Evolutionary conservation across 345 rosid species (phyloP), one percentile per base, ranked within the genome.

Genomic region (Heritiera littoralis): DNA sequence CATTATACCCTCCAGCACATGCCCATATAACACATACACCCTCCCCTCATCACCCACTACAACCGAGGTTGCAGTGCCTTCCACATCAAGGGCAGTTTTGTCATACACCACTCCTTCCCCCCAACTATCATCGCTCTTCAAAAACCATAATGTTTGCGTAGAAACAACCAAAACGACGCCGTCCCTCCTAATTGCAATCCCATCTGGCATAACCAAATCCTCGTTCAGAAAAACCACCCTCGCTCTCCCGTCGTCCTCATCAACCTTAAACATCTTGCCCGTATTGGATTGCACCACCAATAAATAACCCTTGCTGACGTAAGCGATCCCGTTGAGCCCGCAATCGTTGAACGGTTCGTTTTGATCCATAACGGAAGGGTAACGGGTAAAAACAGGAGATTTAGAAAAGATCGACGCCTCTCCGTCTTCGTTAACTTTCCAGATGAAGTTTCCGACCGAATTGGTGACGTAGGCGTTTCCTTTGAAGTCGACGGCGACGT

Each of bases 401-500:
- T 68, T 87, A 11, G 98, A 95, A 86, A 91, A 95, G 77, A 91
- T 81, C 56, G 94, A 80, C 11, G 95, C 91, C 43, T 15, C 87
- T 1, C 98, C 98, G 59, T 87, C 77, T 3, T 78, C 81, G 82
- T 86, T 74, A 28, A 95, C 98, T 81, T 85, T 93, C 98, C 98
- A 95, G 80, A 95, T 95, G 89, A 90, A 84, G 91, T 93, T 88
- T 0, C 86, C 92, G 17, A 81, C 85, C n/a, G 98, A 87, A 78
- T 94, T 89, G 20, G 98, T 94, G 85, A 94, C 93, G 86, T 84
- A 93, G 6, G 98, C 95, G 87, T 92, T 93, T 28, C 98, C 95
- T 0, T 83, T 78, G 86, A 80, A 90, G 67, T 94, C 98, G 17
- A 88, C 91, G 13, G 92, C 86, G 28, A 93, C 97, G 72, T 85